Evolutionary conservation across 164 flowering plant genomes (phyloP), one percentile per base, ranked within the genome.

Genomic region (Macadamia integrifolia): DNA sequence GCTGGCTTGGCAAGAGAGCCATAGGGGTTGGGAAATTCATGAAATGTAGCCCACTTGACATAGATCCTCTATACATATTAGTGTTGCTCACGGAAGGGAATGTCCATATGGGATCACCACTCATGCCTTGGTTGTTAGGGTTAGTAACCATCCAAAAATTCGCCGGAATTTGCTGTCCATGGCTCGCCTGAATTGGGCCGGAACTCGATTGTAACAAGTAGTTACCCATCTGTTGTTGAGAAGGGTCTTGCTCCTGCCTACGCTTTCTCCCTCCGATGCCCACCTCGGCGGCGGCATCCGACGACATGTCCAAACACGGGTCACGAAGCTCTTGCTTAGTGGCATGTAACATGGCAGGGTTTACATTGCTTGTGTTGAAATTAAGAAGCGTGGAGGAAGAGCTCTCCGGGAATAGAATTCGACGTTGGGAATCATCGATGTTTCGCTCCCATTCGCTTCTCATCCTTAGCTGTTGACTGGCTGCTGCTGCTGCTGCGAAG

Each of bases 91-190:
- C 74, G 3, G 82, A 64, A 29, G 81, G 79, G 12, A 72, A 76
- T 50, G 89, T 73, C 91, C 90, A 87, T 67, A 81, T 74, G 40
- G 85, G 79, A 14, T 85, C 85, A 62, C 78, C 81, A 50, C 71
- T 71, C 62, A 77, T 66, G 30, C 77, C 74, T 71, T 82, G 90
- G 69, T 79, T 80, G 68, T 72, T 81, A 17, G 87, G 79, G 79
- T 87, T 88, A 13, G 95, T 72, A 35, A 93, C 71, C 98, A 91
- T 91, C 97, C 97, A 91, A 68, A 93, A 83, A 48, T 85, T 85
- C 0, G 87, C 85, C 71, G 96, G 92, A 72, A 81, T 78, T 65
- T 84, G 89, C 66, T 84, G 89, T 17, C 79, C 69, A 29, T 80
- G 89, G 60, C 75, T 78, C 1, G 81, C 83, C 49, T 86, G 82